Conservation (phyloP, 2,329 filamentous ascomycete genomes). For the Colletotrichum sublineola region DNA sequence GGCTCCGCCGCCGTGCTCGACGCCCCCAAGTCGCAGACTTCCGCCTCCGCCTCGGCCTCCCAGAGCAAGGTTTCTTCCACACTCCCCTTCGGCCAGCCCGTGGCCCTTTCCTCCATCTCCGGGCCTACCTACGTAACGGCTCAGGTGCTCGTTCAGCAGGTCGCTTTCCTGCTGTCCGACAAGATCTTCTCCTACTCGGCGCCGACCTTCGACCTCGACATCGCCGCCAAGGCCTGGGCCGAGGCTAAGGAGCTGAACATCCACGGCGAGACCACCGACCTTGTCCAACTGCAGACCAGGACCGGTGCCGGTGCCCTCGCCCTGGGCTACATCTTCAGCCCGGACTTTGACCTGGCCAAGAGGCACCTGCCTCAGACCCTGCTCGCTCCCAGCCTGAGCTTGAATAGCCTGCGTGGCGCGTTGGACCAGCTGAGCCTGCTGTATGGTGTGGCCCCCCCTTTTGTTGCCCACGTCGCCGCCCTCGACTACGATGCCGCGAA, state of each 20-base stretch:
- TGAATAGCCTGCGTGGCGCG: slow-evolving; percentile 83
- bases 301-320: slow-evolving; percentile 91
- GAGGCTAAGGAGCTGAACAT: slow-evolving; percentile 79
- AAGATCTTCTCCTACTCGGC: slow-evolving; percentile 98
- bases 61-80: slow-evolving; percentile 63
- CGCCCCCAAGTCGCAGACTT: slow-evolving; percentile 48
- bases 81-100: slow-evolving; percentile 69
- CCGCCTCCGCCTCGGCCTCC: slow-evolving; percentile 45
- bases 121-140: slow-evolving; percentile 94
- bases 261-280: slow-evolving; percentile 82
- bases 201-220: slow-evolving; percentile 90
- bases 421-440: slow-evolving; percentile 93
- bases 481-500: slow-evolving; percentile 81
- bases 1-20: slow-evolving; percentile 51
- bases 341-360: slow-evolving; percentile 93
- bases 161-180: slow-evolving; percentile 94
- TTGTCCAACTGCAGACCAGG: slow-evolving; percentile 87
- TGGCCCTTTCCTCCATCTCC: slow-evolving; percentile 73
- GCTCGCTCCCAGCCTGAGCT: slow-evolving; percentile 85
- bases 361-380: slow-evolving; percentile 92
- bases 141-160: slow-evolving; percentile 94
- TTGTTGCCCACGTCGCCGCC: slow-evolving; percentile 92
- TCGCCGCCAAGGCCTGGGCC: slow-evolving; percentile 84
- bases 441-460: slow-evolving; percentile 91
- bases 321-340: slow-evolving; percentile 96